Evolutionary conservation across 768 basidiomycete genomes (phyloP).

Genomic region (Hygrocybe coccinea): DNA sequence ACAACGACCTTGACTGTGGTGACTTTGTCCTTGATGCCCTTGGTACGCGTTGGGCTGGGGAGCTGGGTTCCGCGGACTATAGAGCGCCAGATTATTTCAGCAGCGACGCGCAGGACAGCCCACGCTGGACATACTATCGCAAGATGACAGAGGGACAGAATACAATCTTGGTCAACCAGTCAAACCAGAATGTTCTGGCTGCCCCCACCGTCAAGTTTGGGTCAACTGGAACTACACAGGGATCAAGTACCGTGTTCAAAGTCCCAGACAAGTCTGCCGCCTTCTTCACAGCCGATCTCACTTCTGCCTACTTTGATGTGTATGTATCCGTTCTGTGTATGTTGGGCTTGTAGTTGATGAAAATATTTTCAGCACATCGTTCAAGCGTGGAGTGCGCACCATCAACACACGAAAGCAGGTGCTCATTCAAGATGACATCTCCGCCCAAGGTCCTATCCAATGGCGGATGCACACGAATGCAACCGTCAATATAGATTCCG

Average conservation of each 20-base stretch:
- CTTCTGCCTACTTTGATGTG: slow-evolving; percentile 73
- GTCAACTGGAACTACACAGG: slow-evolving; percentile 59
- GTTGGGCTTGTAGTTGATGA: slow-evolving; percentile 14
- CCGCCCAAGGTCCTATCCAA: slow-evolving; percentile 50
- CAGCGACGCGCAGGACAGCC: slow-evolving; percentile 59
- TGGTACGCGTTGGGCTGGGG: slow-evolving; percentile 92
- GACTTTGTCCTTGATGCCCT: slow-evolving; percentile 95
- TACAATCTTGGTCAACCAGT: slow-evolving; percentile 68
- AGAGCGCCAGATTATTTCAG: slow-evolving; percentile 68
- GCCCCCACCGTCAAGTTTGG: slow-evolving; percentile 55
- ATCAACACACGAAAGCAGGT: slow-evolving; percentile 84
- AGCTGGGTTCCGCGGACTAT: slow-evolving; percentile 89
- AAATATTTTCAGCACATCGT: slow-evolving; percentile 46
- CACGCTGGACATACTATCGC: slow-evolving; percentile 89
- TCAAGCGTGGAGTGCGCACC: slow-evolving; percentile 79
- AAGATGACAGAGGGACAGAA: slow-evolving; percentile 98
- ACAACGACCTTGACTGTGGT: slow-evolving; percentile 91
- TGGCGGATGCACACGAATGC: slow-evolving; percentile 99
- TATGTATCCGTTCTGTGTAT: slow-evolving; percentile 35
- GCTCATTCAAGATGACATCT: slow-evolving; percentile 90
- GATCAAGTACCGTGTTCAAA: slow-evolving; percentile 85
- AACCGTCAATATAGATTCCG: slow-evolving; percentile 46
- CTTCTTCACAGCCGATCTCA: slow-evolving; percentile 41
- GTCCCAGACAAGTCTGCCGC: slow-evolving; percentile 72
- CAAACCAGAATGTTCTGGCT: slow-evolving; percentile 77